Base-by-base conservation (phyloP, 1,139 yeast genomes). In the Blastobotrys petasosporus region DNA sequence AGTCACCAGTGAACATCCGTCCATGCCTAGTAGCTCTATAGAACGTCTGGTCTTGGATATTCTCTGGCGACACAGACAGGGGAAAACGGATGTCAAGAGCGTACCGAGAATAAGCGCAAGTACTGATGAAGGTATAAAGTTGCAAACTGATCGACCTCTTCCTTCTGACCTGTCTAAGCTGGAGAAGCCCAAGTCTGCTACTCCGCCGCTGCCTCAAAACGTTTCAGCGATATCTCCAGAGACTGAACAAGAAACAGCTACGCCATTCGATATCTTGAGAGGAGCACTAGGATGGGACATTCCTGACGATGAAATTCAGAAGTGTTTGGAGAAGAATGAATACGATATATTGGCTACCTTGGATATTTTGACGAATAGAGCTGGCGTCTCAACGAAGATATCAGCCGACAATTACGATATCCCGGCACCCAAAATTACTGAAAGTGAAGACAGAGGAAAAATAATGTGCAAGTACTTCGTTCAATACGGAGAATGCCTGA, bases 401-500 rank as follows among this genome's bases (percentile, higher is more conserved):
- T n/a, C n/a, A 12, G 9, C 8, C 12, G 7, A 20, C 7, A 7
- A 20, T 20, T 20, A 4, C 25, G 25, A 20, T 4, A 20, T 4
- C 25, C 25, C 25, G 25, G 25, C 25, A 4, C 7, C 25, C 7
- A 4, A 20, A 4, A 7, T 7, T 20, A 20, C 6, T 7, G 7
- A 20, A 20, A 4, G 7, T 16, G 32, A 37, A 30, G 52, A 60
- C 38, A 57, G 59, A 23, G 60, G 62, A 33, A 58, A 58, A 20
- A 53, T 66, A 31, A 56, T 63, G 50, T 69, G 74, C 50, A 59
- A 67, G 17, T 71, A 67, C 47, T 65, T 65, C 44, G 53, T 68
- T 4, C 67, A 65, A 33, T 58, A 55, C 30, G 76, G 75, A 1
- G 58, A 61, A 29, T 71, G 76, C 45, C 53, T 68, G 6, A 61